phyloP scores from a whole-genome alignment of 2,329 filamentous ascomycete genomes.

The Aspergillus versicolor region DNA sequence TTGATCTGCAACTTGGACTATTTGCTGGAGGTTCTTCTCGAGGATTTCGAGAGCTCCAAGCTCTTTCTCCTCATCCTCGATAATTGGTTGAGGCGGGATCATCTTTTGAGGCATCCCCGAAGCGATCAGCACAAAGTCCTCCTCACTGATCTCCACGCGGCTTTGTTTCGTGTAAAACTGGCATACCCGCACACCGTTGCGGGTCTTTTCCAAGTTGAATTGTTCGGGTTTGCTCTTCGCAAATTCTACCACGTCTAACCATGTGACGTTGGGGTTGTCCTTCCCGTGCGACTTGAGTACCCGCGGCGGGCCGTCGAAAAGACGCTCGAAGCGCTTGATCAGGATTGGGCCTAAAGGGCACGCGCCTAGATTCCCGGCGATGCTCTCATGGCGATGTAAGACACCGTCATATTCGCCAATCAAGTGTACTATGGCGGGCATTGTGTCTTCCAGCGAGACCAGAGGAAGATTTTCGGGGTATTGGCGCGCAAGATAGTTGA shows the following conservation, averaged over 20 bases:
- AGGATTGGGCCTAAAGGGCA: conserved; percentile 79
- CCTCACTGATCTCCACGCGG: conserved; percentile 80
- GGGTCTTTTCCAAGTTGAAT: conserved; percentile 68
- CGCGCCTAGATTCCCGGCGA: conserved; percentile 81
- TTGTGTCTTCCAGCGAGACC: conserved; percentile 65
- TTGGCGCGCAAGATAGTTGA: conserved; percentile 67
- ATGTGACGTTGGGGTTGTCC: conserved; percentile 64
- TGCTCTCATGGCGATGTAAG: conserved; percentile 78
- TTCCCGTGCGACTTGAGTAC: conserved; percentile 63
- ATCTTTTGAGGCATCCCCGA: conserved; percentile 80
- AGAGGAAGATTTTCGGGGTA: conserved; percentile 62
- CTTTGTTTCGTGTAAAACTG: conserved; percentile 80
- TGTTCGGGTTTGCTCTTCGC: conserved; percentile 76
- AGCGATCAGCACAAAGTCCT: conserved; percentile 81
- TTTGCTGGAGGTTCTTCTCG: conserved; percentile 71
- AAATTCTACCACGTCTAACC: conserved; percentile 84
- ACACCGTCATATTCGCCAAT: conserved; percentile 83
- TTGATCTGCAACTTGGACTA: conserved; percentile 80
- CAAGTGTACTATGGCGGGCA: conserved; percentile 69
- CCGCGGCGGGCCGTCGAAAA: conserved; percentile 78
- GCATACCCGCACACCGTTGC: conserved; percentile 70
- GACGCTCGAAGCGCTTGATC: conserved; percentile 79
- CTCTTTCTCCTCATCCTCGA: conserved; percentile 84
- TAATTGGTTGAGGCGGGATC: conserved; percentile 75
- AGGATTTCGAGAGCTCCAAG: conserved; percentile 80